These are phyloP conservation scores for Cutaneotrichosporon cyanovorans DNA, from an alignment of 1,284 basidiomycete genomes.

Conservation along the genomic window DNA sequence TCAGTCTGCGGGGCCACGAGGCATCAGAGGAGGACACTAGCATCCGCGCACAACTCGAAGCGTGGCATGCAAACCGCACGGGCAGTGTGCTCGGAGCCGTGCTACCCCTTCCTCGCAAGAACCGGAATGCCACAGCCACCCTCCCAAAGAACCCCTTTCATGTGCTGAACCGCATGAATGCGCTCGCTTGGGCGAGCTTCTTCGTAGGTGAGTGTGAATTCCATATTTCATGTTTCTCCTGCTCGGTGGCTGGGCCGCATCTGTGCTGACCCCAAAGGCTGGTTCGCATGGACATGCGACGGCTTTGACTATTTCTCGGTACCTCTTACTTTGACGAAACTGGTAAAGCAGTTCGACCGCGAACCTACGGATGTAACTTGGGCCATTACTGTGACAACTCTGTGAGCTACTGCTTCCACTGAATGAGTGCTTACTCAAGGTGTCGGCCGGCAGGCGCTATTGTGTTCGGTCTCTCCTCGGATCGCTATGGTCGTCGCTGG, in stretches of 20 bases:
- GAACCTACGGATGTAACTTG: constrained; percentile 47
- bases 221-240: no score
- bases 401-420: constrained; percentile 88
- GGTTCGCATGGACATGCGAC: constrained; percentile 56
- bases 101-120: no score
- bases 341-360: constrained; percentile 47
- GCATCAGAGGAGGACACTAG: no score
- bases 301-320: constrained; percentile 27
- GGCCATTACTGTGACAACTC: constrained; percentile 83
- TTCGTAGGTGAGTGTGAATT: no score
- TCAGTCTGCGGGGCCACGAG: no score
- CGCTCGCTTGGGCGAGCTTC: constrained; percentile 30
- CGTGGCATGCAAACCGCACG: no score
- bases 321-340: constrained; percentile 47
- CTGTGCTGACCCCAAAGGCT: constrained; percentile 42
- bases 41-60: no score
- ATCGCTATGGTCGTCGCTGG: constrained; percentile 89
- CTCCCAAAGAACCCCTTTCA: constrained; percentile 41
- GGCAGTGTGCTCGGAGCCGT: no score
- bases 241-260: no score
- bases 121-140: no score
- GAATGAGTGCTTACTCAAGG: constrained; percentile 51
- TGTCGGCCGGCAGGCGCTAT: constrained; percentile 73
- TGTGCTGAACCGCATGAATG: constrained; percentile 30
- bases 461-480: constrained; percentile 67